A percentile compares a stretch with the other conserved stretches of the same genome.
phyloP scores from a whole-genome alignment of 192 early-diverging fungal genomes.

The Obelidium mucronatum region DNA sequence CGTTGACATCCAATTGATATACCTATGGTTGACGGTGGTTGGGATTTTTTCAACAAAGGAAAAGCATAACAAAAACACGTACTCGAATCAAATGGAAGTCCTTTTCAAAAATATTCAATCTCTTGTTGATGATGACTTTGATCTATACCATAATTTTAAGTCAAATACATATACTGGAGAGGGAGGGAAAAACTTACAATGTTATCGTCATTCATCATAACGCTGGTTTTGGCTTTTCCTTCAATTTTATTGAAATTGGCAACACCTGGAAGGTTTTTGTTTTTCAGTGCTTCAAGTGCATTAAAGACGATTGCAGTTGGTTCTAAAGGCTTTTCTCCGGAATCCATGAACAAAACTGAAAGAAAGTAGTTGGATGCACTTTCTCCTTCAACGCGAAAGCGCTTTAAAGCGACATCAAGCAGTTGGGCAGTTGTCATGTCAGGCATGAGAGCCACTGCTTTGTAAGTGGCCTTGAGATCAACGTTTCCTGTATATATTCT shows the following conservation, averaged over 20 bases:
- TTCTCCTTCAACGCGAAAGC: conserved; percentile 49
- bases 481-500: conserved; percentile 59
- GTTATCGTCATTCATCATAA: conserved; percentile 58
- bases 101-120: conserved; percentile 57
- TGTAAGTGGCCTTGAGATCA: conserved; percentile 60
- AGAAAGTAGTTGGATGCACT: conserved; percentile 49
- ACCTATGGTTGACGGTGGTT: too few relatives aligned
- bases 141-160: too few relatives aligned
- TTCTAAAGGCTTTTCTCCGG: conserved; percentile 43
- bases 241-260: conserved; percentile 25
- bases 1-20: conserved; percentile 41
- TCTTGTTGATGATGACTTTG: conserved; percentile 61
- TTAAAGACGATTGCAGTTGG: conserved; percentile 43
- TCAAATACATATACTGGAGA: too few relatives aligned
- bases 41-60: too few relatives aligned
- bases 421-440: conserved; percentile 45
- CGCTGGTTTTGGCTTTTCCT: conserved; percentile 18
- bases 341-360: conserved; percentile 54
- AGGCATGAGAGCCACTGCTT: conserved; percentile 52
- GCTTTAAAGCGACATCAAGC: conserved; percentile 42
- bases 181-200: too few relatives aligned
- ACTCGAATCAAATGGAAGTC: conserved; percentile 52
- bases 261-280: conserved; percentile 51
- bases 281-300: conserved; percentile 47
- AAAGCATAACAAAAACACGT: too few relatives aligned